phyloP scores from a whole-genome alignment of 257 asterid genomes.

The Penstemon davidsonii region DNA sequence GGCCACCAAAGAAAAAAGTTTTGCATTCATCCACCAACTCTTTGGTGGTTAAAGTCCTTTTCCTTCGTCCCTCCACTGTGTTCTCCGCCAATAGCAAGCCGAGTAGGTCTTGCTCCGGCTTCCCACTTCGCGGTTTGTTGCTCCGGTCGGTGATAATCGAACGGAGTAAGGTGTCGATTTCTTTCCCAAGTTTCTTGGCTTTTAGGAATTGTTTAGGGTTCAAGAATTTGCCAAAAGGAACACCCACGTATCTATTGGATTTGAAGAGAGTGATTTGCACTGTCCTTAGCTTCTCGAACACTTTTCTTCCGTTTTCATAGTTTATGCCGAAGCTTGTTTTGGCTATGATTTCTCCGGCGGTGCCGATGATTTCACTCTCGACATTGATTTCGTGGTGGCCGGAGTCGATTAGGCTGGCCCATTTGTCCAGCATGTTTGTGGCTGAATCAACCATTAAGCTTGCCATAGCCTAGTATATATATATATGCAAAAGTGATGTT shows the following conservation, averaged over 20 bases:
- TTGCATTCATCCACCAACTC: constrained; percentile 92
- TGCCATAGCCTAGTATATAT: constrained; percentile 57
- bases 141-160: constrained; percentile 48
- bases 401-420: constrained; percentile 49
- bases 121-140: not conserved
- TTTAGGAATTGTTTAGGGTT: constrained; percentile 47
- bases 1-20: constrained; percentile 89
- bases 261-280: constrained; percentile 78
- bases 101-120: constrained; percentile 51
- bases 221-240: constrained; percentile 64
- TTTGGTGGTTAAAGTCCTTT: constrained; percentile 42
- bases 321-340: constrained; percentile 73
- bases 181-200: constrained; percentile 63
- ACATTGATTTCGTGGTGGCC: constrained; percentile 63
- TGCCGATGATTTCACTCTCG: constrained; percentile 62
- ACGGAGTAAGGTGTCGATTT: constrained; percentile 54
- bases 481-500: too few species aligned
- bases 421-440: constrained; percentile 59
- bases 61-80: constrained; percentile 37
- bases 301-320: constrained; percentile 49
- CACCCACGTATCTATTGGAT: constrained; percentile 74
- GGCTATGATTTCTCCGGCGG: constrained; percentile 86
- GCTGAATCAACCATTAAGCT: constrained; percentile 72
- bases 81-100: constrained; percentile 55
- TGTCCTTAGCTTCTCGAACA: constrained; percentile 60